Evolutionary conservation across 208 protist genomes (phyloP).

Genomic region (Crithidia thermophila): DNA sequence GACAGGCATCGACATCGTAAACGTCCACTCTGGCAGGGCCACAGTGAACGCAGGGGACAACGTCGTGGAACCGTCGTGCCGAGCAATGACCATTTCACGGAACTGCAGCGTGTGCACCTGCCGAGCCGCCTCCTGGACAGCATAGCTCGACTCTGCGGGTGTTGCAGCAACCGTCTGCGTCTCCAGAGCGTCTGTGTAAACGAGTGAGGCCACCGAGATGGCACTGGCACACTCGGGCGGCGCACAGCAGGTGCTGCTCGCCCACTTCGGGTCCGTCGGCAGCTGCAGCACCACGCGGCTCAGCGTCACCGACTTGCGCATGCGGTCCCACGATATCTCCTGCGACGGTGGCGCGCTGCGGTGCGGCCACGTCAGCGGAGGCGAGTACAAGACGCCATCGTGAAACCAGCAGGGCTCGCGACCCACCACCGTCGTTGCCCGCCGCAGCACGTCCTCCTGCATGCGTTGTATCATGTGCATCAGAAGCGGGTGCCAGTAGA

Average conservation of each 20-base stretch:
- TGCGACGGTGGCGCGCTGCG: not conserved
- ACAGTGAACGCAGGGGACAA: not conserved
- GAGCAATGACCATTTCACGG: not conserved
- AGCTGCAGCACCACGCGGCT: conserved; percentile 10
- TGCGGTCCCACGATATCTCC: conserved; percentile 12
- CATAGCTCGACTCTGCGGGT: too few relatives aligned
- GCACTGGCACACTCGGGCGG: not conserved
- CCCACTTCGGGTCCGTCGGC: conserved; percentile 13
- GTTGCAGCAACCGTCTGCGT: not conserved
- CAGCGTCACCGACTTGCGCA: conserved; percentile 20
- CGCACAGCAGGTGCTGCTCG: not conserved
- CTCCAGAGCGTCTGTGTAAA: not conserved
- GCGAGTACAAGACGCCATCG: conserved; percentile 16
- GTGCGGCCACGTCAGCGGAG: conserved; percentile 24
- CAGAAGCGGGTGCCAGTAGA: conserved; percentile 32
- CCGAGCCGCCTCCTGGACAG: not conserved
- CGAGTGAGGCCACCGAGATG: not conserved
- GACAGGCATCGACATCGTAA: conserved; percentile 3
- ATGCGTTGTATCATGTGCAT: conserved; percentile 14
- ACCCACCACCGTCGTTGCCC: conserved; percentile 12
- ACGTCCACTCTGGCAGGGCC: conserved; percentile 1
- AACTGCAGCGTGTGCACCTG: conserved; percentile 1
- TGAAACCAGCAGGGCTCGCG: conserved; percentile 33
- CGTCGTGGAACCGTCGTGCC: not conserved
- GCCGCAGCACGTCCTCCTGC: conserved; percentile 15